These are phyloP conservation scores for Diplocarpon rosae DNA, from an alignment of 2,329 filamentous ascomycete species.

Conservation along the genomic window DNA sequence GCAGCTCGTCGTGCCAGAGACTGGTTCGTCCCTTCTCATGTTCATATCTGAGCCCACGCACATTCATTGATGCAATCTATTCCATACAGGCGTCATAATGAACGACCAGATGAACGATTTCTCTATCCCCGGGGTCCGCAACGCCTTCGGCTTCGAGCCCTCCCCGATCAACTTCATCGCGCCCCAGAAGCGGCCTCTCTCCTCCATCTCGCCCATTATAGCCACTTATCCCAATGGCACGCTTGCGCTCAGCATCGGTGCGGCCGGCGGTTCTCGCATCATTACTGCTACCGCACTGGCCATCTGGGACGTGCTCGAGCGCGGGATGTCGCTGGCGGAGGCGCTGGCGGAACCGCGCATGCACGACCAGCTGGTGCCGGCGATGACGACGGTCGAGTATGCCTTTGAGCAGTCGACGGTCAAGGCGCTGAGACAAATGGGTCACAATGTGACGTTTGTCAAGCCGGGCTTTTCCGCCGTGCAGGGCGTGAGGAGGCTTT, in stretches of 20 bases:
- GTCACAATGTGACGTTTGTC: conserved; percentile 65
- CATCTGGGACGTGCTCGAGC: conserved; percentile 61
- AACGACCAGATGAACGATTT: conserved; percentile 71
- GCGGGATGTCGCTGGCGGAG: conserved; percentile 43
- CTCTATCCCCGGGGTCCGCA: conserved; percentile 65
- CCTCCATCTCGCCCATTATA: conserved; percentile 71
- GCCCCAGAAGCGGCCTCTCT: conserved; percentile 71
- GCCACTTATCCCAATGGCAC: conserved; percentile 54
- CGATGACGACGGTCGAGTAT: conserved; percentile 56
- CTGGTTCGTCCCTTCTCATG: conserved; percentile 43
- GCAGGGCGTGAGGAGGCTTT: conserved; percentile 52
- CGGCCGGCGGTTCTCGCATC: conserved; percentile 74
- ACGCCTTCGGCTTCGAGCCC: conserved; percentile 79
- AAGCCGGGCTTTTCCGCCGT: conserved; percentile 53
- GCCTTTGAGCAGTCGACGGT: conserved; percentile 54
- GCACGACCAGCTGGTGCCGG: conserved; percentile 75
- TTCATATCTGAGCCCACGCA: neutral
- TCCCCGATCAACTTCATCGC: conserved; percentile 71
- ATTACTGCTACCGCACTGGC: conserved; percentile 69
- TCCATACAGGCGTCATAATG: conserved; percentile 18
- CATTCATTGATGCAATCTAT: neutral
- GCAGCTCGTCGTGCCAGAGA: conserved; percentile 65
- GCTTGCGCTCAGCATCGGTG: conserved; percentile 60
- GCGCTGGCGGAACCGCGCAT: conserved; percentile 58
- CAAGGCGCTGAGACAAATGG: conserved; percentile 48